Conservation (phyloP, 2,329 filamentous ascomycete species). For the Xylaria hypoxylon region DNA sequence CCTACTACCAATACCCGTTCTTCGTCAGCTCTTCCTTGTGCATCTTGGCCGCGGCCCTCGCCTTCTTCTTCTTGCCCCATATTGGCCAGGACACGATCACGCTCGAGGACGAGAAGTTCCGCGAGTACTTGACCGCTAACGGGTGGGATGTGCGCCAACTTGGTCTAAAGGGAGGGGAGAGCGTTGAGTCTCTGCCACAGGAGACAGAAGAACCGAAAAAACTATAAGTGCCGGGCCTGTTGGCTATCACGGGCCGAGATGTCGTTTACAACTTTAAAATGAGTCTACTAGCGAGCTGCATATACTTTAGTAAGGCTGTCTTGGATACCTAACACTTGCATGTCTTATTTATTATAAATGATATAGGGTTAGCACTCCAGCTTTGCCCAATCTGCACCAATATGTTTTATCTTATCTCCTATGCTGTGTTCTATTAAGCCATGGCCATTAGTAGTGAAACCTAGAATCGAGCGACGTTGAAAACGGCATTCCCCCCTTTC, state of each 20-base stretch:
- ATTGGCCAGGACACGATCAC: slow-evolving; percentile 89
- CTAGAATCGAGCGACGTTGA: neutral
- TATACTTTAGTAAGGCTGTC: neutral
- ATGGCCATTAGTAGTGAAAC: neutral
- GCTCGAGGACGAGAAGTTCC: slow-evolving; percentile 79
- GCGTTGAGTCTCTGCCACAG: slow-evolving; percentile 43
- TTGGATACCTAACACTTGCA: slow-evolving; percentile 1
- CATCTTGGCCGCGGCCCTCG: slow-evolving; percentile 76
- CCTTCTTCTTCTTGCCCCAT: slow-evolving; percentile 75
- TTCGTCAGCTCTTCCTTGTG: slow-evolving; percentile 84
- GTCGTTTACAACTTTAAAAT: neutral
- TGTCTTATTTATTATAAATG: slow-evolving; percentile 3
- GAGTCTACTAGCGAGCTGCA: neutral
- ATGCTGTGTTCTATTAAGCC: neutral
- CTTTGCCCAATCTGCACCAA: neutral
- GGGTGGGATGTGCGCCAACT: slow-evolving; percentile 78
- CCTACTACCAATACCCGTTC: slow-evolving; percentile 85
- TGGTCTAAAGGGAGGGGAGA: slow-evolving; percentile 56
- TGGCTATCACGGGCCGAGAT: neutral
- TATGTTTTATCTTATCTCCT: too few relatives aligned
- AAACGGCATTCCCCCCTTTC: neutral
- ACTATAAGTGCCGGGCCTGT: neutral
- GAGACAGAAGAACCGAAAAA: slow-evolving; percentile 33
- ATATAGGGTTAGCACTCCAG: slow-evolving; percentile 13
- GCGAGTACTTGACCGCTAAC: slow-evolving; percentile 75